A percentile compares a stretch with the other conserved stretches of the same genome.
These are phyloP conservation scores for Lasiodiplodia hormozganensis DNA, from an alignment of 2,329 filamentous ascomycete species.

Conservation along the genomic window DNA sequence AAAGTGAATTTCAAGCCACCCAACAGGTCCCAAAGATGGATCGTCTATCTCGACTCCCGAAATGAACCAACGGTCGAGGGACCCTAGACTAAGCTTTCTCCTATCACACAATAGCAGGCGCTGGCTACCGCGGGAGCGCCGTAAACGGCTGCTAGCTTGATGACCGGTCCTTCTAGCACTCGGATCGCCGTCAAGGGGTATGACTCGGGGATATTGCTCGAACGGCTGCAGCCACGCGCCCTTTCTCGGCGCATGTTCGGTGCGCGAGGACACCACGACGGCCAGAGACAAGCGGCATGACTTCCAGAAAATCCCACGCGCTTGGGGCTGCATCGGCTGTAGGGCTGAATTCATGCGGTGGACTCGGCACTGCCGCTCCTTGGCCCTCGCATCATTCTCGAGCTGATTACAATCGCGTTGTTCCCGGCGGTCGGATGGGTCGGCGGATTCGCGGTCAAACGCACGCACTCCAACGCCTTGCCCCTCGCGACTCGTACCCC, in stretches of 20 bases:
- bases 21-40: background rate
- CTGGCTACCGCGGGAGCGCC: conserved; percentile 11
- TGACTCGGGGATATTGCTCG: conserved; percentile 9
- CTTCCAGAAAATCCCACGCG: conserved; percentile 9
- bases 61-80: background rate
- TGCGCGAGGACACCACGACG: background rate
- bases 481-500: conserved; percentile 14
- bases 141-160: conserved; percentile 17
- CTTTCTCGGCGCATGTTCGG: conserved; percentile 20
- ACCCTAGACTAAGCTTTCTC: conserved; percentile 17
- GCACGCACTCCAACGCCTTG: background rate
- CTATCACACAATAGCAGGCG: background rate
- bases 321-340: conserved; percentile 1
- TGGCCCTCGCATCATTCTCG: background rate
- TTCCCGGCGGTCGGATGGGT: background rate
- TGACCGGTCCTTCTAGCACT: background rate
- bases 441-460: conserved; percentile 11
- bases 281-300: background rate
- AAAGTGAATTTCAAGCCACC: background rate
- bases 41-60: conserved; percentile 5
- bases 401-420: conserved; percentile 8
- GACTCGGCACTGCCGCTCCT: background rate
- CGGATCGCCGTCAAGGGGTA: conserved; percentile 8
- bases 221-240: conserved; percentile 4
- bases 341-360: conserved; percentile 11